Base-by-base conservation (phyloP, 2,329 filamentous ascomycete species). In the Aspergillus neoniger region DNA sequence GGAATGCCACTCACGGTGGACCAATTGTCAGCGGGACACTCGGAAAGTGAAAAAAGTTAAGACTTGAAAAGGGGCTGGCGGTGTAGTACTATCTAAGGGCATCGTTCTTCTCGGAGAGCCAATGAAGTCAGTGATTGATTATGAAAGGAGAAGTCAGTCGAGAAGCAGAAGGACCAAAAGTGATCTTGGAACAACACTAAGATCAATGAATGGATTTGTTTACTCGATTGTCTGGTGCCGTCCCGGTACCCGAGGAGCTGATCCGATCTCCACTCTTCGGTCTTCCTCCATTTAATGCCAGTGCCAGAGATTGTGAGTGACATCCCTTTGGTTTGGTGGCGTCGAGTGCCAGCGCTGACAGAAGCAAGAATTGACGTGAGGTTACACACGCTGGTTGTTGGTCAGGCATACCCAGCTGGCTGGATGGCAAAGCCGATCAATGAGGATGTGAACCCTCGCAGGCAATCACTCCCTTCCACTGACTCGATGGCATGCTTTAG, bases 1-100 rank as follows among this genome's bases (percentile, higher is more conserved):
- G 21, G 14, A 38, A 56, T 60, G 59, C 56, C 62, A 64, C 44
- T 64, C 50, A 57, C 41, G 49, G 55, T 53, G 60, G 55, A 58
- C 43, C 25, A 51, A 58, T 60, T 60, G 57, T 63, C 60, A 64
- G 61, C 61, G 30, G 21, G 15, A 21, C 38, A 12, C 15, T 39
- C 28, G 25, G 19, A 23, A 6, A 38, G 19, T 8, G 55, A 19
- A 21, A 39, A 32, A 36, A 48, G 21, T 44, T 14, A 44, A 44
- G 23, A 19, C 19, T 12, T 21, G 41, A 44, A 36, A 21, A 44
- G 60, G 28, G 47, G 36, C 39, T 32, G 44, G 23, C 50, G 44
- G 57, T 55, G 50, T 58, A n/a, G 50, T 58, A n/a, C 9, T 12
- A 15, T 28, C 15, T 28, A 32, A 8, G 47, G n/a, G n/a, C n/a